These are phyloP conservation scores for Aspergillus bertholletiae DNA, from an alignment of 495 filamentous ascomycete species.

Conservation along the genomic window DNA sequence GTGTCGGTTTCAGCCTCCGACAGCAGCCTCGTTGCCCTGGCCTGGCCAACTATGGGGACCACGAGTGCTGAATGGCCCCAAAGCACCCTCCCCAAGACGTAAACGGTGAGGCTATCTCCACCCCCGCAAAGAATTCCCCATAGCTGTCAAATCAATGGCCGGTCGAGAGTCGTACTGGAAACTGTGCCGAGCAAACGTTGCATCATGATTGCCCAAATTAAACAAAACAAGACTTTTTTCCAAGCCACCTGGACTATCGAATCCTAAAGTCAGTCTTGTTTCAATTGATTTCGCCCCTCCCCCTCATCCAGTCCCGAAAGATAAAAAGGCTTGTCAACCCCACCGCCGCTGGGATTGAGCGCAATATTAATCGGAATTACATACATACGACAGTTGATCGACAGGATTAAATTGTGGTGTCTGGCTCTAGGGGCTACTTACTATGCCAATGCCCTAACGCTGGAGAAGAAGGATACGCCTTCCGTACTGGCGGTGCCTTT, in stretches of 20 bases:
- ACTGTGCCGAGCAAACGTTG: not conserved
- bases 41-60: too few species aligned
- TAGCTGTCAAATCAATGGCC: not conserved
- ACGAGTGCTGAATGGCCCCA: too few species aligned
- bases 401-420: slow-evolving; percentile 1
- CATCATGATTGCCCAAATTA: too few species aligned
- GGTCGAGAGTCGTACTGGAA: not conserved
- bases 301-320: too few species aligned
- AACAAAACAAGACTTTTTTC: too few species aligned
- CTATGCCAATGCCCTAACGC: not conserved
- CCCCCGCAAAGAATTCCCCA: not conserved
- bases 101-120: too few species aligned
- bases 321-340: not conserved
- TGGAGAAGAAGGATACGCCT: not conserved
- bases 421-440: not conserved
- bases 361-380: not conserved
- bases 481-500: not conserved
- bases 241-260: too few species aligned
- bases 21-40: too few species aligned
- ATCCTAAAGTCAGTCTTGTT: too few species aligned
- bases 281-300: too few species aligned
- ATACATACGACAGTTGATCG: not conserved
- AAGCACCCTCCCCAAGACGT: too few species aligned
- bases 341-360: not conserved
- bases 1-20: too few species aligned